Percentiles rank a stretch among this genome's conserved stretches.
Evolutionary conservation across 768 basidiomycete genomes (phyloP).

Genomic region (Suillus bovinus): DNA sequence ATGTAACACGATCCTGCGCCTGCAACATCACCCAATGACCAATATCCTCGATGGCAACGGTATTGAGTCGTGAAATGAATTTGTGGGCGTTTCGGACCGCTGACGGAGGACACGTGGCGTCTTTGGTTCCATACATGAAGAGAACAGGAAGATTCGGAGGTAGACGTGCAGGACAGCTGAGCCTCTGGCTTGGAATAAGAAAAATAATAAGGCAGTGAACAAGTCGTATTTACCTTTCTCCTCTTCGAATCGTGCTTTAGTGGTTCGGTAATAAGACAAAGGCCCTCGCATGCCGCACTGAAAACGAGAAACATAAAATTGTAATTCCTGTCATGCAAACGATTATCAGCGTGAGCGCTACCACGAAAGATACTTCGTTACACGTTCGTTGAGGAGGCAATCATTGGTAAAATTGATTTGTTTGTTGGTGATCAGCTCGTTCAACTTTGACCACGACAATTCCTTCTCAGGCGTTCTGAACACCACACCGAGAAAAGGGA

Average conservation of each 20-base stretch:
- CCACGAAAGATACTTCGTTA: neutral
- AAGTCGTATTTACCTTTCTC: conserved; percentile 40
- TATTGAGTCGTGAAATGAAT: conserved; percentile 51
- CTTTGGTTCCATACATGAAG: conserved; percentile 59
- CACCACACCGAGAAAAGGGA: conserved; percentile 16
- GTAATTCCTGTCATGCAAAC: conserved; percentile 46
- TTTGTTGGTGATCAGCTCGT: conserved; percentile 5
- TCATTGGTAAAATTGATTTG: conserved; percentile 8
- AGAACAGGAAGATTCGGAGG: conserved; percentile 56
- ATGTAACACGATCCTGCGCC: conserved; percentile 53
- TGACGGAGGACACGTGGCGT: conserved; percentile 45
- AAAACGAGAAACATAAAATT: conserved; percentile 50
- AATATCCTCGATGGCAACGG: conserved; percentile 50
- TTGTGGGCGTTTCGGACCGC: conserved; percentile 46
- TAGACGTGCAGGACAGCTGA: conserved; percentile 43
- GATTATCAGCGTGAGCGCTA: neutral
- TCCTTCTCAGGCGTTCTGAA: conserved; percentile 12
- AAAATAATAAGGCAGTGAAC: neutral
- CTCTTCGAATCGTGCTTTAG: conserved; percentile 62
- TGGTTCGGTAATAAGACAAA: conserved; percentile 76
- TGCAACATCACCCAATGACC: conserved; percentile 77
- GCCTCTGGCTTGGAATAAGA: conserved; percentile 35
- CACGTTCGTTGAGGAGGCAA: conserved; percentile 24
- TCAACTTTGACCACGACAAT: neutral
- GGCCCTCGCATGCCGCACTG: conserved; percentile 62